Evolutionary conservation across 23 red algal genomes (phyloP).

Genomic region (Gracilaria gracilis): DNA sequence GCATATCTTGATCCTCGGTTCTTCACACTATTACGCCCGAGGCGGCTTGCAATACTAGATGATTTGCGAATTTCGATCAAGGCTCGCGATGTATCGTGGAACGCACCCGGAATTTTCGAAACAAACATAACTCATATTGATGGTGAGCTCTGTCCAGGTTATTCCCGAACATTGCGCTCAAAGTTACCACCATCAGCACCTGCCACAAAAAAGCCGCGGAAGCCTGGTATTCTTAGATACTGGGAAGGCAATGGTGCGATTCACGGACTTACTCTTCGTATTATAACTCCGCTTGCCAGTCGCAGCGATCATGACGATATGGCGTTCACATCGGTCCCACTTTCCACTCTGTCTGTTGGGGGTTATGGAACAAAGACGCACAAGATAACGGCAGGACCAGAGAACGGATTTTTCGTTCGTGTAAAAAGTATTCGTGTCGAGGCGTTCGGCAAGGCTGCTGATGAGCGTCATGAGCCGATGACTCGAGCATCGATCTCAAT

Average conservation of each 20-base stretch:
- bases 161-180: constrained; percentile 51
- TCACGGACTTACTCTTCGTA: constrained; percentile 50
- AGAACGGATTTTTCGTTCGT: constrained; percentile 54
- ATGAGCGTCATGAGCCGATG: constrained; percentile 65
- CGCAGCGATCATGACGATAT: neutral
- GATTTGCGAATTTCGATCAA: constrained; percentile 53
- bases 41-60: constrained; percentile 60
- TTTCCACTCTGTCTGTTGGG: constrained; percentile 16
- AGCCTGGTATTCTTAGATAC: constrained; percentile 57
- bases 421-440: constrained; percentile 43
- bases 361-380: neutral
- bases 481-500: constrained; percentile 17
- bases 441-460: constrained; percentile 62
- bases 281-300: constrained; percentile 35
- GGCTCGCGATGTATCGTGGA: constrained; percentile 38
- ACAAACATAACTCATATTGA: constrained; percentile 36
- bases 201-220: constrained; percentile 42
- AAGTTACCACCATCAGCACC: constrained; percentile 68
- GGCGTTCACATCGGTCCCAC: neutral
- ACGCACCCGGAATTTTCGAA: constrained; percentile 29
- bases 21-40: constrained; percentile 59
- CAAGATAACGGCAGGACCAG: constrained; percentile 11
- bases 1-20: constrained; percentile 55
- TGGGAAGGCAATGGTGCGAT: constrained; percentile 62
- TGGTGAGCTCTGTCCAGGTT: constrained; percentile 59